phyloP scores from a whole-genome alignment of 345 rosid genomes.

The Linum trigynum region DNA sequence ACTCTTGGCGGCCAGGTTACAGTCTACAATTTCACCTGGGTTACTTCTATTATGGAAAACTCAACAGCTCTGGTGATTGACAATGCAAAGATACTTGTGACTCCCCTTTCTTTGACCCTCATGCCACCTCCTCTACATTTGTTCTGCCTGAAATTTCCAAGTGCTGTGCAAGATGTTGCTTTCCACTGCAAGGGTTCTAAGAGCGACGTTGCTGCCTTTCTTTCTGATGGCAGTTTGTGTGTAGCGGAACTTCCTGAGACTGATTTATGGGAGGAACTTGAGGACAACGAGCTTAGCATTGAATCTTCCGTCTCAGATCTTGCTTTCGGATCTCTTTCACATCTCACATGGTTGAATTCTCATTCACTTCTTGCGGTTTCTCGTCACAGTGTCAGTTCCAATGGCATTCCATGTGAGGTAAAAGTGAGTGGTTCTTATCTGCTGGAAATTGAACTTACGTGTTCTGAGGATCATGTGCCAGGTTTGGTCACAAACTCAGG shows the following conservation, averaged over 20 bases:
- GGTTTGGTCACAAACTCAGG: constrained; percentile 60
- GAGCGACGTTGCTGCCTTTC: constrained; percentile 52
- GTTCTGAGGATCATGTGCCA: constrained; percentile 60
- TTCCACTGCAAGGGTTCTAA: constrained; percentile 49
- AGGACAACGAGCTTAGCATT: constrained; percentile 53
- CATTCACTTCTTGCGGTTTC: constrained; percentile 69
- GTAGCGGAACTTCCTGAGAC: constrained; percentile 65
- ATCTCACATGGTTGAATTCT: constrained; percentile 69
- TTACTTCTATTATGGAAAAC: constrained; percentile 63
- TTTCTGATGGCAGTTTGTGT: constrained; percentile 67
- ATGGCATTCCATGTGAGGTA: constrained; percentile 25
- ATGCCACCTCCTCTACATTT: constrained; percentile 87
- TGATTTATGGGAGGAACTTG: constrained; percentile 69
- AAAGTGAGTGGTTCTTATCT: constrained; percentile 46
- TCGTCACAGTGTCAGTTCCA: constrained; percentile 33
- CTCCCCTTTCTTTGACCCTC: constrained; percentile 69
- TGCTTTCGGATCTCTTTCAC: constrained; percentile 47
- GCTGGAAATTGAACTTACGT: constrained; percentile 61
- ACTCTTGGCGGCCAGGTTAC: constrained; percentile 62
- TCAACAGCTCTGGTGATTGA: constrained; percentile 80
- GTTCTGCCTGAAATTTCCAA: constrained; percentile 61
- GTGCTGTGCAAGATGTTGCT: constrained; percentile 55
- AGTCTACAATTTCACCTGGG: constrained; percentile 61
- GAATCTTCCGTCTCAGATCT: constrained; percentile 48
- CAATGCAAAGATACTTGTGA: constrained; percentile 59